Conservation (phyloP, 768 basidiomycete genomes). For the Phanerochaete carnosa region DNA sequence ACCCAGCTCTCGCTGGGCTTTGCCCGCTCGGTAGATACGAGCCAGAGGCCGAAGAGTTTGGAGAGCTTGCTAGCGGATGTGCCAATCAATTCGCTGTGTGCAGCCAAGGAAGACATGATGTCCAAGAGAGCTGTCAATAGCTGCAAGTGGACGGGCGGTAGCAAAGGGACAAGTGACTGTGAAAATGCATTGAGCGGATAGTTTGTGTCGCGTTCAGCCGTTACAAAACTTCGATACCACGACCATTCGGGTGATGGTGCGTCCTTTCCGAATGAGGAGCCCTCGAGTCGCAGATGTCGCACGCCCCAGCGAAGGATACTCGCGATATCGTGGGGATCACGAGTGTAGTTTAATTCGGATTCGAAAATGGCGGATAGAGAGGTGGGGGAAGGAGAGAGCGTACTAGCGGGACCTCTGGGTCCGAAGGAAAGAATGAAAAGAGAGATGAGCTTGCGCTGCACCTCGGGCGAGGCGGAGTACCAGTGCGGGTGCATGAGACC, state of each 20-base stretch:
- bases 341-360: slow-evolving; percentile 59
- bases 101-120: slow-evolving; percentile 65
- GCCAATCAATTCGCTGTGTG: slow-evolving; percentile 68
- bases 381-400: slow-evolving; percentile 48
- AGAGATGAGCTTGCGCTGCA: slow-evolving; percentile 69
- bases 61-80: slow-evolving; percentile 77
- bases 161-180: slow-evolving; percentile 51
- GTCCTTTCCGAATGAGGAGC: slow-evolving; percentile 52
- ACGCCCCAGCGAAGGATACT: slow-evolving; percentile 80
- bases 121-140: slow-evolving; percentile 57
- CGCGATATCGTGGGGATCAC: slow-evolving; percentile 74
- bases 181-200: slow-evolving; percentile 67
- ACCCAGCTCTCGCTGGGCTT: slow-evolving; percentile 56
- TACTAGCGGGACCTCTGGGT: slow-evolving; percentile 34
- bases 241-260: slow-evolving; percentile 30
- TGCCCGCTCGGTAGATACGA: slow-evolving; percentile 48
- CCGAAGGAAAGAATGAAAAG: slow-evolving; percentile 67
- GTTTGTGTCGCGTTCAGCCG: slow-evolving; percentile 53
- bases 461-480: slow-evolving; percentile 68
- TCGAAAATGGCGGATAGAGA: slow-evolving; percentile 52
- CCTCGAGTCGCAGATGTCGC: slow-evolving; percentile 66
- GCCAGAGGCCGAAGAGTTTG: slow-evolving; percentile 72
- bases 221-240: slow-evolving; percentile 69
- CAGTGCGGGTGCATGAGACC: slow-evolving; percentile 87
- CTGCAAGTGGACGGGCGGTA: slow-evolving; percentile 57